Conservation (phyloP, 2,329 filamentous ascomycete genomes). For the Aschersonia sp. region DNA sequence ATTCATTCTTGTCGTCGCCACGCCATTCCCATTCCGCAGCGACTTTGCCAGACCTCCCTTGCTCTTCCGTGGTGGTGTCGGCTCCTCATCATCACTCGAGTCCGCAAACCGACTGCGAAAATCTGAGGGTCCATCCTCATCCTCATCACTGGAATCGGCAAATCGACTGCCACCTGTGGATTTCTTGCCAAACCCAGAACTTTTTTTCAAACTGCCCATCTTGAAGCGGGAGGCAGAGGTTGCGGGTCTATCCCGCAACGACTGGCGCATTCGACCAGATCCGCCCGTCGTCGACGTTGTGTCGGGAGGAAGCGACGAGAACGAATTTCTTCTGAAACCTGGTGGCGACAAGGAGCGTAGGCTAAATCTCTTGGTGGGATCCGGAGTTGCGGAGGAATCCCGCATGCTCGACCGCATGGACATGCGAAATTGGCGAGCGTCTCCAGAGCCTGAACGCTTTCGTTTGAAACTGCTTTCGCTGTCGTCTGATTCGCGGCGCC, state of each 20-base stretch:
- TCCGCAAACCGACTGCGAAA: conserved; percentile 45
- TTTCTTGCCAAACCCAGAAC: conserved; percentile 24
- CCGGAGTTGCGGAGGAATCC: conserved; percentile 13
- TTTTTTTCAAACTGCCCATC: conserved; percentile 24
- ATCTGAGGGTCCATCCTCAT: conserved; percentile 16
- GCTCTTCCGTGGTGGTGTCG: conserved; percentile 7
- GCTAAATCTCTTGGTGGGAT: conserved; percentile 45
- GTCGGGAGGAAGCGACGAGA: conserved; percentile 22
- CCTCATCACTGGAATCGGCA: conserved; percentile 49
- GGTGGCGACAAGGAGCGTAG: conserved; percentile 57
- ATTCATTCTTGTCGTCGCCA: neutral
- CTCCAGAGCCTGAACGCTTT: conserved; percentile 28
- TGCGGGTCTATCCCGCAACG: conserved; percentile 23
- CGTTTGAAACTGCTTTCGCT: conserved; percentile 78
- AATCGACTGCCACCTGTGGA: conserved; percentile 33
- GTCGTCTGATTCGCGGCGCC: conserved; percentile 44
- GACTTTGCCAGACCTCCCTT: conserved; percentile 19
- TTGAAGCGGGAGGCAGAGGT: conserved; percentile 23
- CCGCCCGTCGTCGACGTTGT: conserved; percentile 11
- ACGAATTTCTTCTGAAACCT: conserved; percentile 28
- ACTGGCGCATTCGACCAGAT: conserved; percentile 26
- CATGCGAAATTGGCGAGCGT: conserved; percentile 48
- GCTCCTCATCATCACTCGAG: conserved; percentile 9
- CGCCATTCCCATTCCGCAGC: conserved; percentile 12
- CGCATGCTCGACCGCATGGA: conserved; percentile 47